Base-by-base conservation (phyloP, 495 filamentous ascomycete species). In the Xylaria grammica region DNA sequence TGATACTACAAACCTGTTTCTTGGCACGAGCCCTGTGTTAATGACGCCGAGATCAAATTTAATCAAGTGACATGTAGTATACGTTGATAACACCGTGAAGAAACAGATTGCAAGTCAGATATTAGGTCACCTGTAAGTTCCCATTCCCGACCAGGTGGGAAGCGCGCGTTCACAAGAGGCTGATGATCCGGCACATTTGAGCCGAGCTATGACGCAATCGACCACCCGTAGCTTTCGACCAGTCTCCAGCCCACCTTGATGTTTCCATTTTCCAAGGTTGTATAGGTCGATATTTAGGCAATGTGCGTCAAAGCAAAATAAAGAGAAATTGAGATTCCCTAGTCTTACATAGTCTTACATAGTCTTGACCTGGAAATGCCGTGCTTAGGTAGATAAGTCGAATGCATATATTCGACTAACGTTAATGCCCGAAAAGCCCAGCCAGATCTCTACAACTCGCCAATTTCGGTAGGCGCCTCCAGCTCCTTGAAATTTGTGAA, bases 401-500 rank as follows among this genome's bases (percentile, higher is more conserved):
- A n/a, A n/a, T n/a, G n/a, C n/a, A n/a, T n/a, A n/a, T n/a, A n/a
- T n/a, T n/a, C n/a, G n/a, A n/a, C n/a, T n/a, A n/a, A n/a, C n/a
- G n/a, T n/a, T n/a, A n/a, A n/a, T n/a, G n/a, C n/a, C n/a, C n/a
- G n/a, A 52, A 30, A 61, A 53, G 13, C 10, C 26, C 26, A 32
- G 38, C 50, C 5, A 55, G 34, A 13, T 34, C 24, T 64, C 49
- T 68, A 77, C 58, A 76, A 64, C 50, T 74, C 74, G 26, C 68
- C 62, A 46, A 73, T 62, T 52, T 66, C 69, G 30, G 61, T 69
- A 36, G 51, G n/a, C n/a, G n/a, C 68, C 72, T 76, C 74, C 26
- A 82, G 67, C 65, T 75, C 72, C 49, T 70, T 67, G 61, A 84
- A 84, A 66, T 89, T 78, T 29, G 90, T 82, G 77, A 90, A 87